Percentiles rank a stretch among this genome's conserved stretches.
Evolutionary conservation across 2,329 filamentous ascomycete genomes (phyloP).

Genomic region (Neoarthrinium moseri): DNA sequence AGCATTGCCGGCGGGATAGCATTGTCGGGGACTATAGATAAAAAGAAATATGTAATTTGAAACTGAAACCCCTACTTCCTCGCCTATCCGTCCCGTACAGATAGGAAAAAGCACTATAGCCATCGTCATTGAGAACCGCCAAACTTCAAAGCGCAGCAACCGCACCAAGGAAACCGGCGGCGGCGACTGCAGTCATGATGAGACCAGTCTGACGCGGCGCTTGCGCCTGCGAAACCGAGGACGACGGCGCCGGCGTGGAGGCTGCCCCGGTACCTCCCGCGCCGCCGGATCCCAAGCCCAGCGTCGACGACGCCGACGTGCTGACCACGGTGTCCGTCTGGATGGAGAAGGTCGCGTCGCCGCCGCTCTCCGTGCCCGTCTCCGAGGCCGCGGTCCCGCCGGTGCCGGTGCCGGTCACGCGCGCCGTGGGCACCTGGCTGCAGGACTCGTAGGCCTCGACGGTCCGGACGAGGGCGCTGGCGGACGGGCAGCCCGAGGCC

Average conservation of each 20-base stretch:
- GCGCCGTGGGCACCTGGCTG: background rate
- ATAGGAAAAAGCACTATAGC: too few species aligned
- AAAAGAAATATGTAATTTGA: too few species aligned
- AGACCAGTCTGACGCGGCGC: constrained; percentile 8
- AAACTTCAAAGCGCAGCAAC: constrained; percentile 5
- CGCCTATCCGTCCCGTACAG: too few species aligned
- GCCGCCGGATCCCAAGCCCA: background rate
- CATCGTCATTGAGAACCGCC: too few species aligned
- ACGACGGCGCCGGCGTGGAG: background rate
- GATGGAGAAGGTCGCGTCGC: background rate
- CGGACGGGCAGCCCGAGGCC: constrained; percentile 16
- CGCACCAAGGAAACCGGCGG: constrained; percentile 1
- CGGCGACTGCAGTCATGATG: background rate
- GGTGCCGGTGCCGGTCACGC: background rate
- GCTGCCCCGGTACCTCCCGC: background rate
- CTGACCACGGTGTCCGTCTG: constrained; percentile 1
- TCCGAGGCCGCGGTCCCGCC: background rate
- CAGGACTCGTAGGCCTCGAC: constrained; percentile 1
- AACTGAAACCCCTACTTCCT: too few species aligned
- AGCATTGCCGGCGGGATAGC: too few species aligned
- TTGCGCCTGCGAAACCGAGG: background rate
- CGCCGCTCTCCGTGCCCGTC: background rate
- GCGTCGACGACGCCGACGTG: background rate
- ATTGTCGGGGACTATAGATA: too few species aligned
- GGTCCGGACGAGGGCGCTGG: background rate